phyloP scores from a whole-genome alignment of 2,329 filamentous ascomycete species.

The Didymellaceae sp. region DNA sequence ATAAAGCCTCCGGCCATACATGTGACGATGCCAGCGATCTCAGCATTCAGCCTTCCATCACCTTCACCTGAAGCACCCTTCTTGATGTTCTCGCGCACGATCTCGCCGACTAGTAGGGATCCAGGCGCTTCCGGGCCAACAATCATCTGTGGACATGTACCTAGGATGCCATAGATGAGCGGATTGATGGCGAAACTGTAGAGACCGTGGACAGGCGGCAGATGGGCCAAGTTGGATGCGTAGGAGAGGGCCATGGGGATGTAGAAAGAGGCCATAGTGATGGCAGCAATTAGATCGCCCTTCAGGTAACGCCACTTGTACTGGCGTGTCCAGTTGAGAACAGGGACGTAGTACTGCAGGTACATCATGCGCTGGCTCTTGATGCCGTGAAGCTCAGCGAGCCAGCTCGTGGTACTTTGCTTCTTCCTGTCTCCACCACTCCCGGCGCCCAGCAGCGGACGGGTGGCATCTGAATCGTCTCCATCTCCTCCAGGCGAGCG shows the following conservation, averaged over 20 bases:
- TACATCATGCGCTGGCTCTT: slow-evolving; percentile 78
- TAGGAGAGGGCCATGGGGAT: slow-evolving; percentile 96
- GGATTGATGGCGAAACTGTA: slow-evolving; percentile 96
- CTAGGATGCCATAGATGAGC: slow-evolving; percentile 86
- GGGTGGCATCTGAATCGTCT: slow-evolving; percentile 42
- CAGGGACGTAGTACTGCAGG: slow-evolving; percentile 89
- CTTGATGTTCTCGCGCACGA: slow-evolving; percentile 79
- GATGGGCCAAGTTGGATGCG: slow-evolving; percentile 88
- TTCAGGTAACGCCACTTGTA: slow-evolving; percentile 82
- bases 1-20: slow-evolving; percentile 88
- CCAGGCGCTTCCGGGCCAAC: slow-evolving; percentile 95
- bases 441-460: slow-evolving; percentile 53
- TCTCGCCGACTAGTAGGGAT: slow-evolving; percentile 85
- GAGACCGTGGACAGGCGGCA: slow-evolving; percentile 90
- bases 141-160: slow-evolving; percentile 90
- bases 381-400: slow-evolving; percentile 76
- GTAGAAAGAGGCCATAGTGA: slow-evolving; percentile 99
- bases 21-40: slow-evolving; percentile 86
- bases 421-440: slow-evolving; percentile 61
- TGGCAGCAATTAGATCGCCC: slow-evolving; percentile 84
- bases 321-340: slow-evolving; percentile 86
- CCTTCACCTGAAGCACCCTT: slow-evolving; percentile 69
- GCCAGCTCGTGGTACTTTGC: slow-evolving; percentile 73
- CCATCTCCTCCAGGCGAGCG: slow-evolving; percentile 30
- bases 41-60: slow-evolving; percentile 74